A percentile compares a stretch with the other conserved stretches of the same genome.
phyloP scores from a whole-genome alignment of 73 alveolate genomes.

The Stentor coeruleus region DNA sequence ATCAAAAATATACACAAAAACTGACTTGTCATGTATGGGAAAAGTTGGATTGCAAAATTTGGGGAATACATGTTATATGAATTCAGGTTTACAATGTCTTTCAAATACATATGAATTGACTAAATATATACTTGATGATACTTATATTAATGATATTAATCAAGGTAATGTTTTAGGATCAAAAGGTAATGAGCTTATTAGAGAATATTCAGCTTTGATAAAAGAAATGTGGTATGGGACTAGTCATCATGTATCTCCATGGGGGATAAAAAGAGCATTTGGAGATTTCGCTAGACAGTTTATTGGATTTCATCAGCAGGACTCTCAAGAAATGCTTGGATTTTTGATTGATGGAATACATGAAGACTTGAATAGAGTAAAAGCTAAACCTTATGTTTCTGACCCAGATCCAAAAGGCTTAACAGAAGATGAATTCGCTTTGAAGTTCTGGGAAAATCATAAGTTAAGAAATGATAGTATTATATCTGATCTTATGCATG shows the following conservation, averaged over 20 bases:
- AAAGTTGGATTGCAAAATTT: constrained; percentile 81
- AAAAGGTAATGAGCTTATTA: constrained; percentile 59
- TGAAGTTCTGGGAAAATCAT: constrained; percentile 83
- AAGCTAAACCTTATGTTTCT: constrained; percentile 79
- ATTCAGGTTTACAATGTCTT: constrained; percentile 31
- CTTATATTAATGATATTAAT: constrained; percentile 66
- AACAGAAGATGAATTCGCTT: constrained; percentile 78
- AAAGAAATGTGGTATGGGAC: constrained; percentile 51
- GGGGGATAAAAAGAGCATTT: constrained; percentile 40
- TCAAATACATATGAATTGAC: constrained; percentile 17
- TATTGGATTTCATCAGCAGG: constrained; percentile 83
- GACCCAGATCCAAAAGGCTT: constrained; percentile 54
- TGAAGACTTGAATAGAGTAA: constrained; percentile 91
- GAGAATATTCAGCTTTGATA: constrained; percentile 56
- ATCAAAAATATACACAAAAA: not conserved
- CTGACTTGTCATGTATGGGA: constrained; percentile 36
- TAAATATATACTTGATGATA: constrained; percentile 11
- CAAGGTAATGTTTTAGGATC: constrained; percentile 86
- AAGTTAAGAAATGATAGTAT: constrained; percentile 87
- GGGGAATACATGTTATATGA: constrained; percentile 81
- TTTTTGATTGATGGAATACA: constrained; percentile 95
- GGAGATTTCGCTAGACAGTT: constrained; percentile 50
- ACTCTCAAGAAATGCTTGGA: constrained; percentile 89
- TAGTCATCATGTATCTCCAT: constrained; percentile 41
- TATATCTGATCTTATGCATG: constrained; percentile 91